Base-by-base conservation (phyloP, 257 asterid species). In the Fraxinus excelsior region DNA sequence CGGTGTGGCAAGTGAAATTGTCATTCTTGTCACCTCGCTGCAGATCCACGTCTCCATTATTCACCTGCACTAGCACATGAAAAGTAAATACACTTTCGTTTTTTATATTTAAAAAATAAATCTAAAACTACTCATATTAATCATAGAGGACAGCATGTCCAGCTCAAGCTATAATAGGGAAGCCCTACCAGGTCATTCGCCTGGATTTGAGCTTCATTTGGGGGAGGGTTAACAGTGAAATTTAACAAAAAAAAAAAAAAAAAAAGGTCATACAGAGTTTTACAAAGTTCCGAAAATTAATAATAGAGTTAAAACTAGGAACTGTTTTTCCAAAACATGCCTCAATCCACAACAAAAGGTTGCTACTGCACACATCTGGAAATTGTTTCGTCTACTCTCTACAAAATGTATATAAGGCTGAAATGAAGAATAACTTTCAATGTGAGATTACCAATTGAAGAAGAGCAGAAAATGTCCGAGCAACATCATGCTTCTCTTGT, bases 391-490 rank as follows among this genome's bases (percentile, higher is more conserved):
- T 28, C 14, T 38, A 23, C 40, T 70, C 73, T 37, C 42, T 23
- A 11, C 51, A 72, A 26, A 76, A 56, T 74, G 75, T 56, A 58
- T 35, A 29, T 10, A 76, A 53, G 18, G 7, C 37, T 0, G 0
- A 31, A 10, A 26, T 73, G 28, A 73, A 9, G 21, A n/a, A 4
- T 8, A 18, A 51, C 12, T 13, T 42, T 42, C 51, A 42, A 42
- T 11, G 51, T 12, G 18, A 14, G 66, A 66, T 76, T 91, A 96
- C 99, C 93, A 96, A 60, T 87, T 96, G 99, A 71, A 96, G 90
- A 84, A 96, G 97, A 23, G 99, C 97, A 64, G 99, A 93, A 86
- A 96, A 96, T 44, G 97, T 87, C 75, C 99, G 88, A 70, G 98
- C 98, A 70, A 96, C 87, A 68, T 96, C 97, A 71, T 96, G 98